Evolutionary conservation across 345 rosid species (phyloP), one percentile per base, ranked within the genome.

Genomic region (Brassica napus): DNA sequence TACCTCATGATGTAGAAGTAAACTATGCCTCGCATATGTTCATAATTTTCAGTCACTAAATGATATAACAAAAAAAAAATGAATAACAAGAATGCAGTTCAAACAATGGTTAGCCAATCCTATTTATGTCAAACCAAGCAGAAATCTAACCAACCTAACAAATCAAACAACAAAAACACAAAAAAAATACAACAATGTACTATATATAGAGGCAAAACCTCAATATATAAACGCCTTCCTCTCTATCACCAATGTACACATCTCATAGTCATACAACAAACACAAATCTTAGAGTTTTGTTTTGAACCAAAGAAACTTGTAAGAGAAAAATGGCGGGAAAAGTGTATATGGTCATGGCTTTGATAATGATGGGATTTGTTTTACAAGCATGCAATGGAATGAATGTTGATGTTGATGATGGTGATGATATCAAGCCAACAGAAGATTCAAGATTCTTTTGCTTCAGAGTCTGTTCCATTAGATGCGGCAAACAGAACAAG

Each of bases 391-490:
- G 82, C 78, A 73, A 74, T 34, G 82, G 49, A 12, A 9, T 0
- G 9, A 49, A n/a, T 1, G 2, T 6, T 49, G 6, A 49, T 49
- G 57, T n/a, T 49, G 18, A 49, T 49, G 55, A 47, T 23, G 64
- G 4, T 67, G 65, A 49, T 7, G 78, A 32, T 8, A 58, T 3
- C 73, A 39, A 14, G 3, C 44, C 73, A 59, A 47, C 11, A 0
- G 35, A 49, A 60, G 2, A 79, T 0, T 79, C 24, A 57, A 47
- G 32, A 49, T 49, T 49, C 57, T 49, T 49, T 49, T 79, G 82
- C 47, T 79, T 79, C 69, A 79, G 12, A 73, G 15, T 4, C 1
- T 79, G 82, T 52, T 79, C 82, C n/a, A 79, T 68, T 15, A 6
- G 4, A 0, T 79, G 82, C 61, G 82, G 82, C 59, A 52, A 16